Base-by-base conservation (phyloP, 768 basidiomycete species). In the Phanerodontia chrysosporium region DNA sequence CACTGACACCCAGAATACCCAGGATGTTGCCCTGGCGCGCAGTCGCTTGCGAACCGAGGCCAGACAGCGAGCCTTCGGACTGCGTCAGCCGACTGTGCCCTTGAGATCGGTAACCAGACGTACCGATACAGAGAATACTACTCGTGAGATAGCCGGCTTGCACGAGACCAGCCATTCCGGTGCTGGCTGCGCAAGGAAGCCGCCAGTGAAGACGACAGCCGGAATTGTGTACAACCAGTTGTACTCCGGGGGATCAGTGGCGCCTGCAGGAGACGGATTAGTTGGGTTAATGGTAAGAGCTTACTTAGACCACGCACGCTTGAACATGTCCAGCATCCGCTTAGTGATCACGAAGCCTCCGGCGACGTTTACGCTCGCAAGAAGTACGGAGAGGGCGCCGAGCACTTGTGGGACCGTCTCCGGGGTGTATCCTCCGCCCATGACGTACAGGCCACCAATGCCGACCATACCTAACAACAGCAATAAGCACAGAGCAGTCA, bases 301-400 rank as follows among this genome's bases (percentile, higher is more conserved):
- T n/a, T n/a, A n/a, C n/a, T n/a, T n/a, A n/a, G n/a, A n/a, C n/a
- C 10, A 42, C 80, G 62, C 70, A 89, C 92, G 85, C 74, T 89
- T 90, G 73, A 95, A 95, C 87, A 95, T 92, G 67, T 94, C 90
- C 60, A 95, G 76, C 92, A 95, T 95, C 45, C 92, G 86, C 72
- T 92, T 92, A 24, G 91, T 93, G 65, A 94, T 87, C 39, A 92
- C 85, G 66, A 93, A 94, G 45, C 92, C 92, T 53, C 92, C 92
- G 35, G 89, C 84, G 55, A 95, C 91, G 67, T 95, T 95, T 60
- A 95, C 83, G 59, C 89, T 90, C 24, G 92, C 92, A 30, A 95
- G 75, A 52, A 95, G 81, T n/a, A 95, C 92, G 14, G 92, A 90
- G 14, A 87, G 59, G 2, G 92, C 90, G 59, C 91, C 92, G 14